Conservation (phyloP, 495 filamentous ascomycete genomes). For the Pyrenula aspistea region DNA sequence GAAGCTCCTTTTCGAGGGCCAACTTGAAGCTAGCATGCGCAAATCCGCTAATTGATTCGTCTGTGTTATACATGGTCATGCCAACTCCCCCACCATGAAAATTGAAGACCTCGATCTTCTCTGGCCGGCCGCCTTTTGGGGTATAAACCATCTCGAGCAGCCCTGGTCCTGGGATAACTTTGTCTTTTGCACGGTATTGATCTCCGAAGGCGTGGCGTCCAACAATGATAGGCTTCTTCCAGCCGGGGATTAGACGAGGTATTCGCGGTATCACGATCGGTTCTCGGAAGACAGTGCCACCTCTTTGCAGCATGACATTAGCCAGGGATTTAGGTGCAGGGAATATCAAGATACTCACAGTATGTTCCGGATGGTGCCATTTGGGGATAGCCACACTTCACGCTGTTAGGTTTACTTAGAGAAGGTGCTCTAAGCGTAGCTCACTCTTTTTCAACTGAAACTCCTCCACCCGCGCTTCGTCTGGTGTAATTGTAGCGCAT, state of each 20-base stretch:
- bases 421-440: conserved; percentile 8
- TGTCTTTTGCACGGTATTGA: conserved; percentile 93
- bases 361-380: conserved; percentile 93
- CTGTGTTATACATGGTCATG: conserved; percentile 94
- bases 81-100: conserved; percentile 83
- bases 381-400: conserved; percentile 93
- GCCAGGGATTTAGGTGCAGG: too few relatives aligned
- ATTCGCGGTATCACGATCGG: conserved; percentile 91
- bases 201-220: conserved; percentile 97
- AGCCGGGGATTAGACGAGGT: conserved; percentile 85
- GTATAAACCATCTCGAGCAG: conserved; percentile 92
- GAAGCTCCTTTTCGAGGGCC: conserved; percentile 71
- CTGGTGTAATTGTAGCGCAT: conserved; percentile 97
- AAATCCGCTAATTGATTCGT: conserved; percentile 87
- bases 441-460: conserved; percentile 96
- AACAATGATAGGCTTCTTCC: conserved; percentile 98
- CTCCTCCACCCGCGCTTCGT: conserved; percentile 91
- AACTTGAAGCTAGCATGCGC: conserved; percentile 94
- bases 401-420: conserved; percentile 1
- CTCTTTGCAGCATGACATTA: conserved; percentile 35
- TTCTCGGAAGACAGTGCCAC: conserved; percentile 95
- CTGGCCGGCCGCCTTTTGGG: conserved; percentile 66
- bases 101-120: conserved; percentile 80
- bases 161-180: conserved; percentile 66
- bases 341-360: conserved; percentile 36